A percentile compares a stretch with the other conserved stretches of the same genome.
Conservation (phyloP, 1,284 basidiomycete genomes). For the Xanthoconium separans region DNA sequence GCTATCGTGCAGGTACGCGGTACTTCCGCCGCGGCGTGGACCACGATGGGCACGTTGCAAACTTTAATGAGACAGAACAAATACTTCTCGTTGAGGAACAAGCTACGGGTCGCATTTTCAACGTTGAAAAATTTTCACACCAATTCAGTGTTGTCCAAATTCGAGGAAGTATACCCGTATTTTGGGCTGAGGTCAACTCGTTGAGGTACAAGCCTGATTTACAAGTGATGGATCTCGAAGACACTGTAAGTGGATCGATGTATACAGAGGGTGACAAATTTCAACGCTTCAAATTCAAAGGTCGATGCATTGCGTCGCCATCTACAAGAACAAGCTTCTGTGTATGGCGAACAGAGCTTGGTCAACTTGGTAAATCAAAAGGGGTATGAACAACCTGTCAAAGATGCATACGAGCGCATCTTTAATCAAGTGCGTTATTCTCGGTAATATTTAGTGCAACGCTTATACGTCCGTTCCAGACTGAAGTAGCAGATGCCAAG, state of each 20-base stretch:
- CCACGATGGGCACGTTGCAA: conserved; percentile 78
- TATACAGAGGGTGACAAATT: conserved; percentile 1
- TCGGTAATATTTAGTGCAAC: neutral
- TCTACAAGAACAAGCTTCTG: conserved; percentile 69
- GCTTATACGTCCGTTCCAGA: conserved; percentile 36
- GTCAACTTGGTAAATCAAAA: conserved; percentile 97
- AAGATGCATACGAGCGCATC: conserved; percentile 90
- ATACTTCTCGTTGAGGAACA: conserved; percentile 76
- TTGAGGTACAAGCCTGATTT: conserved; percentile 96
- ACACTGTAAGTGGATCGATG: conserved; percentile 59
- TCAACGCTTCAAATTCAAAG: conserved; percentile 39
- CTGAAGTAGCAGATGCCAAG: conserved; percentile 66
- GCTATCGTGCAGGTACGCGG: conserved; percentile 93
- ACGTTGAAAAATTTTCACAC: conserved; percentile 51
- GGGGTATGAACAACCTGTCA: conserved; percentile 93
- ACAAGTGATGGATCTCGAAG: conserved; percentile 90
- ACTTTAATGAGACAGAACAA: conserved; percentile 96
- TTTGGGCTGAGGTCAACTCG: conserved; percentile 98
- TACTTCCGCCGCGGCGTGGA: conserved; percentile 97
- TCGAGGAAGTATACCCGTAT: conserved; percentile 91
- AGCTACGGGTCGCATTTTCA: conserved; percentile 41
- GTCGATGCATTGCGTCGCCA: conserved; percentile 73
- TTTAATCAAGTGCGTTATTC: conserved; percentile 53
- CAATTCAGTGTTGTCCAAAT: conserved; percentile 90
- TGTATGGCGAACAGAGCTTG: conserved; percentile 81